A percentile compares a stretch with the other conserved stretches of the same genome.
phyloP scores from a whole-genome alignment of 2,329 filamentous ascomycete genomes.

The Eurotiales sp. region DNA sequence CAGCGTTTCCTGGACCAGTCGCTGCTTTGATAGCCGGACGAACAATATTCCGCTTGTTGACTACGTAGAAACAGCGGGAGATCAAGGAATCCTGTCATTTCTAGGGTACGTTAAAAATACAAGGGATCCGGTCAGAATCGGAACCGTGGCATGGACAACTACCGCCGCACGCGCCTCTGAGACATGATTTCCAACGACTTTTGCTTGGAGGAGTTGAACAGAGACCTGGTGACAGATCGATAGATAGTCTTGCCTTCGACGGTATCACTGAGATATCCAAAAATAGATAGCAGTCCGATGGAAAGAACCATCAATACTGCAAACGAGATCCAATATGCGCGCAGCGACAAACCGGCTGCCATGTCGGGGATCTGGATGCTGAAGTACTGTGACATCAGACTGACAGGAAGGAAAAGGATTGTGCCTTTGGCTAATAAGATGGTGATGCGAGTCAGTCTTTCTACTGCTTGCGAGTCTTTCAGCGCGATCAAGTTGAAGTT shows the following conservation, averaged over 20 bases:
- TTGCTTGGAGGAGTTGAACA: conserved; percentile 31
- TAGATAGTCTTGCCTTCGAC: conserved; percentile 55
- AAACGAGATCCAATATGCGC: conserved; percentile 67
- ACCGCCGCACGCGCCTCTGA: conserved; percentile 9
- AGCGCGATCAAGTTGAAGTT: conserved; percentile 76
- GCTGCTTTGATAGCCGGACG: no score
- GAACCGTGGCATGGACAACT: background rate
- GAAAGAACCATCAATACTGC: conserved; percentile 59
- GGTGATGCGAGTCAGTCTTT: conserved; percentile 67
- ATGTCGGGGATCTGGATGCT: conserved; percentile 61
- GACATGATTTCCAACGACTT: conserved; percentile 20
- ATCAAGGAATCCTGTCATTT: no score
- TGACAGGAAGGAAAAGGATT: conserved; percentile 71
- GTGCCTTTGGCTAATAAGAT: conserved; percentile 70
- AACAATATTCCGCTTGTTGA: no score
- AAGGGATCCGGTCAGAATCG: no score
- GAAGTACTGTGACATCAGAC: conserved; percentile 72
- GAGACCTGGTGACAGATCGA: conserved; percentile 37
- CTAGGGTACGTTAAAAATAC: no score
- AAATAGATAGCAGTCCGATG: conserved; percentile 55
- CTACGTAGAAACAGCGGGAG: no score
- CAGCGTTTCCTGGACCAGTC: no score
- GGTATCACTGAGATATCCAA: conserved; percentile 56
- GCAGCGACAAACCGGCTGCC: conserved; percentile 55
- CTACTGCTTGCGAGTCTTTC: conserved; percentile 69